Conservation (phyloP, 768 basidiomycete genomes). For the Mycena metata region DNA sequence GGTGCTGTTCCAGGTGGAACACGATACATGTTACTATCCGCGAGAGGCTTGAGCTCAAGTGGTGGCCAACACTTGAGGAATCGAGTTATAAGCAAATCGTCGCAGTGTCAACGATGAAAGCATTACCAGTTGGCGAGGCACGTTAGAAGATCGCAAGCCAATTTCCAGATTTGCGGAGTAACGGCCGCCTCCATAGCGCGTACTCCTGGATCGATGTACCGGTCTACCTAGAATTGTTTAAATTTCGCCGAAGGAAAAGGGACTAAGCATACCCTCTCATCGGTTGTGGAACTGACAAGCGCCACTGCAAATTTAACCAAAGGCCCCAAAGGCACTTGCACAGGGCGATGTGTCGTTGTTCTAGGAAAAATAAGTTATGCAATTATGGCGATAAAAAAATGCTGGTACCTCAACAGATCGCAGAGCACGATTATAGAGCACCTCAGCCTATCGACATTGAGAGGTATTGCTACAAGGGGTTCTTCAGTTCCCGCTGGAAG, state of each 20-base stretch:
- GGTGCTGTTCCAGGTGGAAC: conserved; percentile 73
- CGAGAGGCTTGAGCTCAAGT: conserved; percentile 68
- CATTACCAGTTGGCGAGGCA: conserved; percentile 64
- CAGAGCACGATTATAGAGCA: conserved; percentile 65
- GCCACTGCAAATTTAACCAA: conserved; percentile 66
- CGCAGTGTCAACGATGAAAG: background rate
- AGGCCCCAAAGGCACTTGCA: conserved; percentile 77
- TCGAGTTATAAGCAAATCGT: background rate
- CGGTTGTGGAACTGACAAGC: conserved; percentile 62
- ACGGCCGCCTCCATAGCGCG: conserved; percentile 68
- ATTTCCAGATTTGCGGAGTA: conserved; percentile 65
- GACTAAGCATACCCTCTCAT: conserved; percentile 56
- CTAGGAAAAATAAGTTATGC: conserved; percentile 49
- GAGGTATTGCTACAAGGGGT: conserved; percentile 63
- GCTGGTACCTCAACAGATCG: conserved; percentile 67
- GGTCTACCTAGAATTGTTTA: conserved; percentile 55
- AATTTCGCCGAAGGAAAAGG: background rate
- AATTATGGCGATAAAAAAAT: background rate
- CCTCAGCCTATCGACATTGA: conserved; percentile 73
- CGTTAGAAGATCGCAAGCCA: conserved; percentile 66
- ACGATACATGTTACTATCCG: conserved; percentile 66
- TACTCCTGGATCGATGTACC: conserved; percentile 62
- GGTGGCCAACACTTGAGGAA: conserved; percentile 60
- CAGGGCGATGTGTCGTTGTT: conserved; percentile 68
- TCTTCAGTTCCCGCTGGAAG: conserved; percentile 51